Evolutionary conservation across 495 filamentous ascomycete species (phyloP).

Genomic region (Penicillium cosmopolitanum): DNA sequence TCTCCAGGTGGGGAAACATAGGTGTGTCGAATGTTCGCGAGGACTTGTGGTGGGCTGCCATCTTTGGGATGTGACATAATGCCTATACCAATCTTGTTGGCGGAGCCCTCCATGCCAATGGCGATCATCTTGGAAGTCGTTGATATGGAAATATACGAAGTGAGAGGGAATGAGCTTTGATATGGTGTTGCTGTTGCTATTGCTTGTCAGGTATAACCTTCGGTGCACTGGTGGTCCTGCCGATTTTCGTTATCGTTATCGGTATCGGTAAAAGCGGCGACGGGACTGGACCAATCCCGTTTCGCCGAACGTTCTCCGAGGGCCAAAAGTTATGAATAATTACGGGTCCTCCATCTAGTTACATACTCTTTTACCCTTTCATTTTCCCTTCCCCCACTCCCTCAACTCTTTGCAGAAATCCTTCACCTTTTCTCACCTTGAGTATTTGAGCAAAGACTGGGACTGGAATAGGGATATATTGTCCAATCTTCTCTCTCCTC

Average conservation of each 20-base stretch:
- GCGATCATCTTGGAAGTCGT: slow-evolving; percentile 64
- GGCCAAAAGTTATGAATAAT: slow-evolving; percentile 5
- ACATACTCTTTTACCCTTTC: slow-evolving; percentile 23
- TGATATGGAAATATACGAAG: background rate
- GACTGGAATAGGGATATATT: background rate
- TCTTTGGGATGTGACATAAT: slow-evolving; percentile 79
- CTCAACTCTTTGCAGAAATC: slow-evolving; percentile 8
- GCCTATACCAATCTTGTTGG: slow-evolving; percentile 96
- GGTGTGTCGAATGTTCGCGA: slow-evolving; percentile 94
- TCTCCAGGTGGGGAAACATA: slow-evolving; percentile 89
- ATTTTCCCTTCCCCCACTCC: slow-evolving; percentile 24
- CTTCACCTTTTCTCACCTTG: background rate
- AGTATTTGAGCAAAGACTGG: background rate
- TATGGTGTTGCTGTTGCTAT: background rate
- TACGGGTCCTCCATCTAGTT: slow-evolving; percentile 13
- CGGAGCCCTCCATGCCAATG: slow-evolving; percentile 93
- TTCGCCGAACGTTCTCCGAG: slow-evolving; percentile 25
- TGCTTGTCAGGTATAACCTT: too few relatives aligned
- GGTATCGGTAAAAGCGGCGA: slow-evolving; percentile 34
- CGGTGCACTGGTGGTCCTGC: background rate
- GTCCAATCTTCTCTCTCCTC: slow-evolving; percentile 12
- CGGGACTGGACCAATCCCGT: slow-evolving; percentile 19
- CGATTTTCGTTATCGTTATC: slow-evolving; percentile 24
- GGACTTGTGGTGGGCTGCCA: slow-evolving; percentile 68
- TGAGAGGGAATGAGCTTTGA: background rate